A percentile compares a stretch with the other conserved stretches of the same genome.
Conservation (phyloP, 306 rosid species). For the Gleditsia sinensis region DNA sequence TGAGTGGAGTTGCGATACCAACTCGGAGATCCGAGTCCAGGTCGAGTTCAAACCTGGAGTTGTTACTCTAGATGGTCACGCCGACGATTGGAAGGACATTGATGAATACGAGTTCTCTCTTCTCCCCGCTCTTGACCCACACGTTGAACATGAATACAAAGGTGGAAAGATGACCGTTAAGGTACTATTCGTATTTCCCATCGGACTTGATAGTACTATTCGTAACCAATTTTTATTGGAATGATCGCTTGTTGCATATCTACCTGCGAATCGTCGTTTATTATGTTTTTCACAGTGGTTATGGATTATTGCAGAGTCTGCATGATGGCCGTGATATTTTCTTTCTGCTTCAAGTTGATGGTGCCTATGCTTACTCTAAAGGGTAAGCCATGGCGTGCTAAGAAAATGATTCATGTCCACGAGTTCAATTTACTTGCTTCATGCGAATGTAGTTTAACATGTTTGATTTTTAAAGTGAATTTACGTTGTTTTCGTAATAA, state of each 20-base stretch:
- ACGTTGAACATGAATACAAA: slow-evolving; percentile 67
- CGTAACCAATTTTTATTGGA: neutral
- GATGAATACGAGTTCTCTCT: slow-evolving; percentile 82
- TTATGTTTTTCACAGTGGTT: neutral
- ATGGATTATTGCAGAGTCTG: slow-evolving; percentile 61
- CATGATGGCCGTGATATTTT: slow-evolving; percentile 87
- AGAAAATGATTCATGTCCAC: neutral
- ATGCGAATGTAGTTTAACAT: neutral
- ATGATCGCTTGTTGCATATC: neutral
- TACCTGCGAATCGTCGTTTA: neutral
- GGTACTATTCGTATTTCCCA: slow-evolving; percentile 43
- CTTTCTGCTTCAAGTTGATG: slow-evolving; percentile 82
- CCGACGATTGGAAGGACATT: slow-evolving; percentile 89
- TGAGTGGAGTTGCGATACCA: slow-evolving; percentile 76
- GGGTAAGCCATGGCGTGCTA: slow-evolving; percentile 59
- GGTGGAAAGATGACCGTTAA: slow-evolving; percentile 82
- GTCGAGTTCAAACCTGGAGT: slow-evolving; percentile 70
- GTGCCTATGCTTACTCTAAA: slow-evolving; percentile 70
- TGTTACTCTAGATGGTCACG: slow-evolving; percentile 82
- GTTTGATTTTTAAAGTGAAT: neutral
- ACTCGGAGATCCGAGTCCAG: slow-evolving; percentile 63
- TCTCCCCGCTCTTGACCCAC: slow-evolving; percentile 84
- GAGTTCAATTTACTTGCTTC: neutral
- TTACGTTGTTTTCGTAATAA: neutral
- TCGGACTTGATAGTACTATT: neutral